phyloP scores from a whole-genome alignment of 2,329 filamentous ascomycete genomes.

The Didymella pomorum region DNA sequence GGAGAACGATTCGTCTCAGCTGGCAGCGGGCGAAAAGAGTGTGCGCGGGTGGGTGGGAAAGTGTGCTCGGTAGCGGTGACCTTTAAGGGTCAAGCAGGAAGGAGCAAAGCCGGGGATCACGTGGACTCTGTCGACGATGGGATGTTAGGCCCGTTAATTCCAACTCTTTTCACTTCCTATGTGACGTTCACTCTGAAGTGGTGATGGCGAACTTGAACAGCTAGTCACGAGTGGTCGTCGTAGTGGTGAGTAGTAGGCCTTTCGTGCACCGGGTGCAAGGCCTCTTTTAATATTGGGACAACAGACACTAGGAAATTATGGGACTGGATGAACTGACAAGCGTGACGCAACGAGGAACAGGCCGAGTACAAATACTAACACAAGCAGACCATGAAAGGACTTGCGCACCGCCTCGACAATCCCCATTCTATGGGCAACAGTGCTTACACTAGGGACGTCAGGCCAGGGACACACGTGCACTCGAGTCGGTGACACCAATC shows the following conservation, averaged over 20 bases:
- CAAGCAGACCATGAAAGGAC: conserved; percentile 15
- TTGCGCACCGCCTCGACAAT: conserved; percentile 27
- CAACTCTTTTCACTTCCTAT: conserved; percentile 19
- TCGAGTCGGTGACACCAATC: conserved; percentile 37
- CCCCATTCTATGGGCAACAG: conserved; percentile 35
- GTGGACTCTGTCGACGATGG: conserved; percentile 5
- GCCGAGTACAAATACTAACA: conserved; percentile 38
- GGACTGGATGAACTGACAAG: conserved; percentile 20
- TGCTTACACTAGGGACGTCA: conserved; percentile 32
- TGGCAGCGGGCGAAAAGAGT: conserved; percentile 5
- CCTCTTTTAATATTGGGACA: conserved; percentile 19
- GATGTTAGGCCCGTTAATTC: conserved; percentile 6
- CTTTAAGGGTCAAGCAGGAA: conserved; percentile 24
- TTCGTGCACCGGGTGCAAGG: conserved; percentile 17
- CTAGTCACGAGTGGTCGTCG: conserved; percentile 4
- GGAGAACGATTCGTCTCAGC: conserved; percentile 13
- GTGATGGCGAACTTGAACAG: conserved; percentile 7
- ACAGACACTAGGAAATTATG: conserved; percentile 23
- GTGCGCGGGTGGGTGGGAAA: not conserved
- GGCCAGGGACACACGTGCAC: conserved; percentile 34
- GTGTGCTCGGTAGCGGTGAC: conserved; percentile 13
- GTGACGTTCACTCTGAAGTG: conserved; percentile 4
- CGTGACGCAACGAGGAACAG: conserved; percentile 36
- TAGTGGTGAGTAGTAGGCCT: conserved; percentile 4
- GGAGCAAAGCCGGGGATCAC: conserved; percentile 19